phyloP scores from a whole-genome alignment of 163 green algal species.

The Trebouxia gelatinosa region DNA sequence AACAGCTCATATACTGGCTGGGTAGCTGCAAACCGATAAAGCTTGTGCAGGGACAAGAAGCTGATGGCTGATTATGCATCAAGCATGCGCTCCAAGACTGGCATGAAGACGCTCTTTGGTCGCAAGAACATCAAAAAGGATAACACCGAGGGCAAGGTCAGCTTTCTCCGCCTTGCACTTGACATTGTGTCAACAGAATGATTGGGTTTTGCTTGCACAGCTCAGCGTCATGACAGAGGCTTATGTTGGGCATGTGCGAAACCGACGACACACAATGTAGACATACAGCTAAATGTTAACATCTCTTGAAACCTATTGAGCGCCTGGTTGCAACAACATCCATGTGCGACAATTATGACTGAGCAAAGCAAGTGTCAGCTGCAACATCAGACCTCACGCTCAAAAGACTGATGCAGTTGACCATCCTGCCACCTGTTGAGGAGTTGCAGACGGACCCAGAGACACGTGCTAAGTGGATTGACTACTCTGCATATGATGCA shows the following conservation, averaged over 20 bases:
- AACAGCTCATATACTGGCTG: neutral
- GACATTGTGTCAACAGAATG: neutral
- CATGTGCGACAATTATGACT: neutral
- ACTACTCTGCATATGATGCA: constrained; percentile 92
- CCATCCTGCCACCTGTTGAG: constrained; percentile 70
- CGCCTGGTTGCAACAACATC: neutral
- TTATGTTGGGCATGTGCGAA: no score
- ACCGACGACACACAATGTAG: neutral
- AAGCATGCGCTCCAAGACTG: constrained; percentile 61
- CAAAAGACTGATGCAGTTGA: constrained; percentile 48
- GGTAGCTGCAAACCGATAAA: neutral
- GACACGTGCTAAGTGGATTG: constrained; percentile 79
- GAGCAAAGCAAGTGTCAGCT: neutral
- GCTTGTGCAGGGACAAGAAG: constrained; percentile 33
- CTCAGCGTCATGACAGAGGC: no score
- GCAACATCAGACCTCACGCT: neutral
- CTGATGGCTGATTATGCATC: constrained; percentile 34
- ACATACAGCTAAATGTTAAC: neutral
- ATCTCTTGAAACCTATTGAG: neutral
- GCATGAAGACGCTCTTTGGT: constrained; percentile 94
- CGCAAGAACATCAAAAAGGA: constrained; percentile 65
- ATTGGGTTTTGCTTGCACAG: neutral
- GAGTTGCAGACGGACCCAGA: constrained; percentile 72
- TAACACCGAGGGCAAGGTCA: constrained; percentile 59
- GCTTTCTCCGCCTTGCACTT: neutral